Conservation (phyloP, 2,329 filamentous ascomycete species). For the Hirsutella rhossiliensis region DNA sequence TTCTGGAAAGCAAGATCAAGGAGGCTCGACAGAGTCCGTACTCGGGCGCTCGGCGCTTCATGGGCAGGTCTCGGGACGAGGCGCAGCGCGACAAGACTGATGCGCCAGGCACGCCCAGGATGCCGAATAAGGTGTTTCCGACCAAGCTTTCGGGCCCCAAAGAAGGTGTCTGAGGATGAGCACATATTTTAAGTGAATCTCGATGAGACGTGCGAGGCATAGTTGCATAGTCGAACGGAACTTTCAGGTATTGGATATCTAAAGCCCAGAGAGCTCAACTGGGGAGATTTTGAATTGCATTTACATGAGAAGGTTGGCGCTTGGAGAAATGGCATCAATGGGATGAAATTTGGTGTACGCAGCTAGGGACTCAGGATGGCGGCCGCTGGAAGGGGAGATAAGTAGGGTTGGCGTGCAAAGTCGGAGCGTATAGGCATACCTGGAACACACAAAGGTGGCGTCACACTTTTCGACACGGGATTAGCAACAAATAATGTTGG, state of each 20-base stretch:
- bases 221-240: too few relatives aligned
- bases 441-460: not conserved
- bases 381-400: not conserved
- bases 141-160: conserved; percentile 21
- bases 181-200: not conserved
- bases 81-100: conserved; percentile 20
- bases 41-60: conserved; percentile 20
- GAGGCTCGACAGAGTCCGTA: conserved; percentile 44
- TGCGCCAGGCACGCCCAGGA: conserved; percentile 28
- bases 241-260: not conserved
- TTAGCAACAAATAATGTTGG: not conserved
- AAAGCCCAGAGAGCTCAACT: not conserved
- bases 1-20: conserved; percentile 49
- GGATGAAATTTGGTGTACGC: too few relatives aligned
- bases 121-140: conserved; percentile 21
- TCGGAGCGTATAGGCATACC: conserved; percentile 2
- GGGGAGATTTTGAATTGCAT: too few relatives aligned
- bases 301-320: too few relatives aligned
- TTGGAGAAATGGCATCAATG: too few relatives aligned
- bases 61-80: conserved; percentile 21
- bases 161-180: conserved; percentile 17
- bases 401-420: not conserved
- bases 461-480: not conserved
- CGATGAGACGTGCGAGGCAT: not conserved
- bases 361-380: too few relatives aligned